Evolutionary conservation across 306 rosid genomes (phyloP).

Genomic region (Vicia faba): DNA sequence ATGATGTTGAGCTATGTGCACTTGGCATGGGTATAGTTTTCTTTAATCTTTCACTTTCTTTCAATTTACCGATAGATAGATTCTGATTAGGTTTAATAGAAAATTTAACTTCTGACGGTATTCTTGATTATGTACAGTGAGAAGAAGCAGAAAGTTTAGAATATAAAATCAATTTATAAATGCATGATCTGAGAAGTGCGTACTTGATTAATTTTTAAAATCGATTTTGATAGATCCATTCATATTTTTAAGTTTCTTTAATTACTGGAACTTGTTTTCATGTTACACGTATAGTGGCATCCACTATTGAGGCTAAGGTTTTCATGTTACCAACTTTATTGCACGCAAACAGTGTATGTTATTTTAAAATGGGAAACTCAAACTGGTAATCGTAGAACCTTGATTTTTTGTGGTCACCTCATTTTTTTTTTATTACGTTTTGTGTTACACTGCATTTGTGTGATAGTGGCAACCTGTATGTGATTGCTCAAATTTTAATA

Average conservation of each 20-base stretch:
- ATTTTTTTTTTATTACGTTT: background rate
- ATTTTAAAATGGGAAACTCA: conserved; percentile 1
- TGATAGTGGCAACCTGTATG: conserved; percentile 33
- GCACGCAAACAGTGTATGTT: conserved; percentile 79
- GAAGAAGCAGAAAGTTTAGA: conserved; percentile 1
- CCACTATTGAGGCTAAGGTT: conserved; percentile 47
- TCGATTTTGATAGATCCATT: too few species aligned
- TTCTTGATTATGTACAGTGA: conserved; percentile 19
- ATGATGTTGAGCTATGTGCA: conserved; percentile 66
- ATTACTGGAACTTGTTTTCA: conserved; percentile 8
- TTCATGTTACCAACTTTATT: conserved; percentile 95
- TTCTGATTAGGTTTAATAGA: too few species aligned
- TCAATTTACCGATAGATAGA: too few species aligned
- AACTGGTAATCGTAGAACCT: conserved; percentile 8
- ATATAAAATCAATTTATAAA: background rate
- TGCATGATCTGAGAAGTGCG: background rate
- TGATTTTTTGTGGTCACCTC: background rate
- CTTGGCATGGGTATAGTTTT: conserved; percentile 63
- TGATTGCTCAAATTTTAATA: conserved; percentile 39
- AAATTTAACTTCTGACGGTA: too few species aligned
- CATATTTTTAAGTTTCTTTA: background rate
- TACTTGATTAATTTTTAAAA: background rate
- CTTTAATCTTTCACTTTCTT: conserved; percentile 13
- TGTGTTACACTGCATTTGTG: conserved; percentile 25
- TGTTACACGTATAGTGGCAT: conserved; percentile 40